Evolutionary conservation across 2,329 filamentous ascomycete species (phyloP).

Genomic region (Fusarium sp.): DNA sequence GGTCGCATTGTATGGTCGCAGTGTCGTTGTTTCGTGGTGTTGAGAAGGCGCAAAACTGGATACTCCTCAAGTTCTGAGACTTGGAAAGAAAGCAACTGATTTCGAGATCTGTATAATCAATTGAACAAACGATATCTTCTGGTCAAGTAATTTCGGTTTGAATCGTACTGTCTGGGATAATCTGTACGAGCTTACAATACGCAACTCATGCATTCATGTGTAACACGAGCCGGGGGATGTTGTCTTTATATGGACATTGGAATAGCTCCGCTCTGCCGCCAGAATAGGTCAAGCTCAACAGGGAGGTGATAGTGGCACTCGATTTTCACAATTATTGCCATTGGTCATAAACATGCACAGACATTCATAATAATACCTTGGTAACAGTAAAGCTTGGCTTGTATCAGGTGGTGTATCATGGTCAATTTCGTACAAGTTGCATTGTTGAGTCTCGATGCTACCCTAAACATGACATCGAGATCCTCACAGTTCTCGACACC

Average conservation of each 20-base stretch:
- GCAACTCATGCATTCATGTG: background rate
- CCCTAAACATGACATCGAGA: constrained; percentile 15
- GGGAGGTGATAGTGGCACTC: constrained; percentile 7
- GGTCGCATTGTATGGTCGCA: background rate
- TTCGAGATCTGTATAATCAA: background rate
- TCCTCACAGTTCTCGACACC: background rate
- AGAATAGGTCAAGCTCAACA: constrained; percentile 17
- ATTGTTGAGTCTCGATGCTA: background rate
- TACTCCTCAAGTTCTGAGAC: background rate
- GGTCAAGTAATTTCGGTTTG: background rate
- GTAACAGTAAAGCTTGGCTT: background rate
- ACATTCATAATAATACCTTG: background rate
- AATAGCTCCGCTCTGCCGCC: constrained; percentile 17
- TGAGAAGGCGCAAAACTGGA: background rate
- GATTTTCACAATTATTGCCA: constrained; percentile 8
- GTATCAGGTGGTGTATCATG: background rate
- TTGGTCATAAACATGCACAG: constrained; percentile 26
- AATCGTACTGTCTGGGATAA: background rate
- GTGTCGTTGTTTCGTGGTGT: background rate
- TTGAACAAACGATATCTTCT: background rate
- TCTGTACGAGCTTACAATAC: background rate
- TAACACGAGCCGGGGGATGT: constrained; percentile 13
- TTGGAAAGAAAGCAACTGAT: background rate
- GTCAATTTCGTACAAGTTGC: background rate
- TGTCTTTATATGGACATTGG: constrained; percentile 32